These are phyloP conservation scores for Fusarium foetens DNA, from an alignment of 2,329 filamentous ascomycete species.

Conservation along the genomic window DNA sequence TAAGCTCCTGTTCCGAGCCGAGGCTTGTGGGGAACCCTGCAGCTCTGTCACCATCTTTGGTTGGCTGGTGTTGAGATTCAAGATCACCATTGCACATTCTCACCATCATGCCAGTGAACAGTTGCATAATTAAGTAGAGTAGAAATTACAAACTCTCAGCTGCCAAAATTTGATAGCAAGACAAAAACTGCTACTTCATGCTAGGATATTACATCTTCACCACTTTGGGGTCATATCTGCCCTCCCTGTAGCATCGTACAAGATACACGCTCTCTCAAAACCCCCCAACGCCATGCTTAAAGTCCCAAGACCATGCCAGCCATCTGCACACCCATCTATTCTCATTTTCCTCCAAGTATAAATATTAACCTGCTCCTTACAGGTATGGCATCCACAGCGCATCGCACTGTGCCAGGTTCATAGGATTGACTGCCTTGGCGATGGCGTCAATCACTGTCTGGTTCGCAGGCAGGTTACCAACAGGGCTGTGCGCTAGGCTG, in stretches of 20 bases:
- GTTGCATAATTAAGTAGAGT: not conserved
- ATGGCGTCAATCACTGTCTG: constrained; percentile 97
- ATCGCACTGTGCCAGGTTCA: constrained; percentile 88
- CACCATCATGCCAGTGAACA: not conserved
- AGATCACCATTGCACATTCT: not conserved
- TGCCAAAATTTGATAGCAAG: not conserved
- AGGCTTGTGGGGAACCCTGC: constrained; percentile 23
- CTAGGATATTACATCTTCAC: not conserved
- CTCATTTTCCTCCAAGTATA: constrained; percentile 16
- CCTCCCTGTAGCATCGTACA: constrained; percentile 17
- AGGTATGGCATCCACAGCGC: constrained; percentile 98
- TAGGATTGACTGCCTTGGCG: constrained; percentile 90
- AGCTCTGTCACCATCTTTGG: not conserved
- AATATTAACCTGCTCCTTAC: constrained; percentile 54
- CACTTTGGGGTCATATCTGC: constrained; percentile 15
- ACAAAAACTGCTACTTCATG: not conserved
- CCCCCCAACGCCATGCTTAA: constrained; percentile 46
- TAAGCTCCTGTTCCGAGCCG: constrained; percentile 5
- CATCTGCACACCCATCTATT: not conserved
- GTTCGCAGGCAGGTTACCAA: constrained; percentile 88
- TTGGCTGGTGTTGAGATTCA: not conserved
- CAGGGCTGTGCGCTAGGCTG: constrained; percentile 80
- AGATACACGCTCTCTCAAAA: constrained; percentile 20
- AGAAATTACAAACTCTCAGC: not conserved
- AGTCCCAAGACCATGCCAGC: constrained; percentile 31